Evolutionary conservation across 306 rosid species (phyloP).

Genomic region (Pyrus communis): DNA sequence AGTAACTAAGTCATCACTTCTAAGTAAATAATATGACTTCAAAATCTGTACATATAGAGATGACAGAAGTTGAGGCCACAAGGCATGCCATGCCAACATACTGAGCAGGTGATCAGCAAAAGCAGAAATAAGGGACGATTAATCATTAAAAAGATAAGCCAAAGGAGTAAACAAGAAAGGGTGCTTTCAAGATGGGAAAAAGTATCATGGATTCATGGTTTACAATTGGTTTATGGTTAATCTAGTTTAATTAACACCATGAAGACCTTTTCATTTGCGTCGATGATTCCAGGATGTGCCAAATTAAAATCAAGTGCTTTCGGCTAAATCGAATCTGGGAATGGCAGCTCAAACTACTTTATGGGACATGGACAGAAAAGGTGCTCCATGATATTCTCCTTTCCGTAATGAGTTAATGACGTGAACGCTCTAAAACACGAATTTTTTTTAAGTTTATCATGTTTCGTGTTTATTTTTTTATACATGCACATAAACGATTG

Average conservation of each 20-base stretch:
- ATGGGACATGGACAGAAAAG: not conserved
- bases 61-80: too few species aligned
- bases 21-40: not conserved
- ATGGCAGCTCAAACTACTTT: too few species aligned
- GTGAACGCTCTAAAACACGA: too few species aligned
- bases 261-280: not conserved
- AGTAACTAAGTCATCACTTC: too few species aligned
- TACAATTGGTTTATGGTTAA: not conserved
- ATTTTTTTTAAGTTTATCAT: too few species aligned
- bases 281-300: not conserved
- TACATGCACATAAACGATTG: not conserved
- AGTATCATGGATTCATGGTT: not conserved
- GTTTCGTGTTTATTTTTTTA: too few species aligned
- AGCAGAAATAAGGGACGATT: too few species aligned
- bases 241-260: not conserved
- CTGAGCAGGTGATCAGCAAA: too few species aligned
- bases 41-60: too few species aligned
- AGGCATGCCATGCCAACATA: too few species aligned
- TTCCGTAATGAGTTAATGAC: not conserved
- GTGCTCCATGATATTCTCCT: not conserved
- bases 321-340: not conserved
- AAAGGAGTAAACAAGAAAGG: not conserved
- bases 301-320: not conserved
- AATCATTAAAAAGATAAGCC: not conserved
- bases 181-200: not conserved